A percentile compares a stretch with the other conserved stretches of the same genome.
phyloP scores from a whole-genome alignment of 805 yeast species.

The Komagataella pastoris region DNA sequence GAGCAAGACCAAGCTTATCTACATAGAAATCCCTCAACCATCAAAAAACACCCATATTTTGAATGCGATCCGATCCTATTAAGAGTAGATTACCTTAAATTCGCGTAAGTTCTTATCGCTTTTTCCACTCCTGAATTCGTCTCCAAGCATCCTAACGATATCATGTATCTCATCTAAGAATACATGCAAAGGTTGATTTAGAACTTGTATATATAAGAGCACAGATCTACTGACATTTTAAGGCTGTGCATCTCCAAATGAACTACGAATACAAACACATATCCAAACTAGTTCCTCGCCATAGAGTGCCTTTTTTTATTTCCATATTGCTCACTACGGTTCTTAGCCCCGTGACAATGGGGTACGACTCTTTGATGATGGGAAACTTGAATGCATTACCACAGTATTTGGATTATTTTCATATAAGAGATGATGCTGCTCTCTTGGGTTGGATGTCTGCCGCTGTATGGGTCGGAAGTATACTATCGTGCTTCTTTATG shows the following conservation, averaged over 20 bases:
- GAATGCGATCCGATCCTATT: neutral
- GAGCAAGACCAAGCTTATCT: neutral
- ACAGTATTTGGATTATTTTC: conserved; percentile 10
- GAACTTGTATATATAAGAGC: neutral
- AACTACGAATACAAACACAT: neutral
- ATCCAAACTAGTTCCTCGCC: neutral
- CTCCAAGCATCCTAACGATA: neutral
- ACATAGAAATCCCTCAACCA: neutral
- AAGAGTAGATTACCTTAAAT: neutral
- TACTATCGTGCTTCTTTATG: conserved; percentile 13
- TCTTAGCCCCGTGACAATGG: conserved; percentile 8
- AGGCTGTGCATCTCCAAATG: neutral
- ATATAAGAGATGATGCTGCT: conserved; percentile 7
- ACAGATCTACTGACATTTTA: neutral
- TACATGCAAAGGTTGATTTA: neutral
- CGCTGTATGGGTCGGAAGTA: conserved; percentile 14
- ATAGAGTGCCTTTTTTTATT: neutral
- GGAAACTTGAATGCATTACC: conserved; percentile 13
- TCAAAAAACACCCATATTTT: neutral
- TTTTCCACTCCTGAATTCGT: neutral
- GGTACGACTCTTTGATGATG: conserved; percentile 15
- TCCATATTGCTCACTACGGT: neutral
- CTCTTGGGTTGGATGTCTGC: conserved; percentile 15
- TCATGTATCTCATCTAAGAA: neutral
- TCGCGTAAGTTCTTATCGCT: neutral